Evolutionary conservation across 108 stramenopile genomes (phyloP).

Genomic region (Schizochytrium sp.): DNA sequence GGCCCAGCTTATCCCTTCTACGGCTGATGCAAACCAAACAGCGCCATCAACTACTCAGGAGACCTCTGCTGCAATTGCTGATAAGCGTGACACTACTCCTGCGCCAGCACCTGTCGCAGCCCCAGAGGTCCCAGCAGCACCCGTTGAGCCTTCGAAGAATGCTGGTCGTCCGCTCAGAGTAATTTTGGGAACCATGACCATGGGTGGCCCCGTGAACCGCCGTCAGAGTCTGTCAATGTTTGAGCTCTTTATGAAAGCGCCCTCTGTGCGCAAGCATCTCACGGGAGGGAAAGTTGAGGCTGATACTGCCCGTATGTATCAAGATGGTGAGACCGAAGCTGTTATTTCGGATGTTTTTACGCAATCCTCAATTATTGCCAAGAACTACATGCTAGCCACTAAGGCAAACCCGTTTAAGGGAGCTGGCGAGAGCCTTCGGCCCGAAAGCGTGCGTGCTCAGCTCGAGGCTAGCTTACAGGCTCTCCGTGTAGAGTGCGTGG

Average conservation of each 20-base stretch:
- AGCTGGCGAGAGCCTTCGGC: neutral
- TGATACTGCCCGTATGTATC: conserved; percentile 60
- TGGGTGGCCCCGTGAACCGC: neutral
- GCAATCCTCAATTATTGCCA: neutral
- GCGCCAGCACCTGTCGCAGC: no score
- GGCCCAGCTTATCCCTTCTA: neutral
- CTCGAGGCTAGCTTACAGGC: conserved; percentile 47
- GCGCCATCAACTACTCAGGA: neutral
- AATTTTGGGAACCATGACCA: conserved; percentile 63
- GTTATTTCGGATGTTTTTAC: neutral
- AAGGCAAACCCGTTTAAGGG: conserved; percentile 61
- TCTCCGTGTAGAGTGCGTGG: conserved; percentile 11
- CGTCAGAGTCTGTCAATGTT: neutral
- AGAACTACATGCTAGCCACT: neutral
- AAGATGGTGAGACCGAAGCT: conserved; percentile 4
- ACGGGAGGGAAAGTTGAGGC: neutral
- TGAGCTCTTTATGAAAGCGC: neutral
- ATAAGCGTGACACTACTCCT: no score
- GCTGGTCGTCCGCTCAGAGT: neutral
- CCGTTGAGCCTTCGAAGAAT: neutral
- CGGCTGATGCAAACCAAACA: neutral
- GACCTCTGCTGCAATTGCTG: no score
- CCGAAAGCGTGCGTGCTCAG: conserved; percentile 60
- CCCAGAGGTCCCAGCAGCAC: neutral
- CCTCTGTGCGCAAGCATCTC: conserved; percentile 14